Evolutionary conservation across 73 alveolate genomes (phyloP).

Genomic region (Paramecium pentaurelia): DNA sequence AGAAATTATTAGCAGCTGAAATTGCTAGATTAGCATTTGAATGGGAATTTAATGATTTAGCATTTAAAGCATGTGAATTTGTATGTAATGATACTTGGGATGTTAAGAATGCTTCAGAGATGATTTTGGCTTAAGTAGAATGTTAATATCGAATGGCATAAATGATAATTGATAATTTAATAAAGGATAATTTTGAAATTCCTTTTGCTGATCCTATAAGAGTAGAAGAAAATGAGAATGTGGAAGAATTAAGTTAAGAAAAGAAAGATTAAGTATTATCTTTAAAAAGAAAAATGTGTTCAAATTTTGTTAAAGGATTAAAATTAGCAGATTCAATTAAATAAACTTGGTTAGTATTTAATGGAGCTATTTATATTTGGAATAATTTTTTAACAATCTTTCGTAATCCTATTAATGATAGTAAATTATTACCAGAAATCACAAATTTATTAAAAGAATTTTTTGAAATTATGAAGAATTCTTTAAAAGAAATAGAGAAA

Average conservation of each 20-base stretch:
- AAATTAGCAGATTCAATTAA: constrained; percentile 86
- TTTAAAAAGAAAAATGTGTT: constrained; percentile 83
- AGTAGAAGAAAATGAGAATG: constrained; percentile 75
- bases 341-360: constrained; percentile 94
- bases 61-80: constrained; percentile 80
- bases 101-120: constrained; percentile 87
- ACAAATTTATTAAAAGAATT: constrained; percentile 84
- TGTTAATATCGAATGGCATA: constrained; percentile 85
- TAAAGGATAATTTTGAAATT: constrained; percentile 88
- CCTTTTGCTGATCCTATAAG: constrained; percentile 77
- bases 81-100: constrained; percentile 83
- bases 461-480: constrained; percentile 93
- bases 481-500: constrained; percentile 65
- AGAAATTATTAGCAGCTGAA: constrained; percentile 76
- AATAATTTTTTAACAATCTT: constrained; percentile 89
- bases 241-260: constrained; percentile 81
- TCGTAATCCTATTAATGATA: constrained; percentile 81
- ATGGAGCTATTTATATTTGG: constrained; percentile 95
- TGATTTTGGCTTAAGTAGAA: constrained; percentile 88
- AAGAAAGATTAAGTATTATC: constrained; percentile 79
- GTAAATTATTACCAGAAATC: constrained; percentile 81
- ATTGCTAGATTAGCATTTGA: constrained; percentile 81
- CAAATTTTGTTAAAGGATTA: constrained; percentile 86
- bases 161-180: constrained; percentile 85
- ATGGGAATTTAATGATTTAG: constrained; percentile 84